Conservation (phyloP, 2,329 filamentous ascomycete genomes). For the Ophiostoma quercus region DNA sequence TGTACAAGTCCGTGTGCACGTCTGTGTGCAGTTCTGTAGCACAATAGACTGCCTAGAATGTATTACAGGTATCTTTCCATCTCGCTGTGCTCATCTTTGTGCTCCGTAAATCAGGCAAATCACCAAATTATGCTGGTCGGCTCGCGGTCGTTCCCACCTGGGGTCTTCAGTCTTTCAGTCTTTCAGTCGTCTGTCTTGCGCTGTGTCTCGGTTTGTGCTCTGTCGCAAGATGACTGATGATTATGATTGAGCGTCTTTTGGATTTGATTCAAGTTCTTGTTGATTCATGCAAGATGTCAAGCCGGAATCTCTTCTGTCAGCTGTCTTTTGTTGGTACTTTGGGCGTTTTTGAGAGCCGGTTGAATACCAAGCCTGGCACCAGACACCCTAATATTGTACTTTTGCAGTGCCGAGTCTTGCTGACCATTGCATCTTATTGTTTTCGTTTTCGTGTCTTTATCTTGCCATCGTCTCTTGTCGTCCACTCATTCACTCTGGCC, state of each 20-base stretch:
- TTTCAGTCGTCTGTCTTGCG: not conserved
- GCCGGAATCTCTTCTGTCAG: not conserved
- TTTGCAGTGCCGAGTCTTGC: no score
- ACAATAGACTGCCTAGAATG: not conserved
- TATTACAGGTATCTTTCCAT: not conserved
- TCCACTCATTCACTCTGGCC: not conserved
- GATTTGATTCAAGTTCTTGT: not conserved
- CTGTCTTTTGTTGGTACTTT: no score
- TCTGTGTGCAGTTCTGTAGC: conserved; percentile 6
- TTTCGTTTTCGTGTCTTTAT: not conserved
- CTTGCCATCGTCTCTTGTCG: not conserved
- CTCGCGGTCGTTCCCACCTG: conserved; percentile 13
- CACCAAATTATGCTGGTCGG: not conserved
- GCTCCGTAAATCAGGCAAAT: not conserved
- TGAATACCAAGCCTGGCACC: no score
- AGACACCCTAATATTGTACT: no score
- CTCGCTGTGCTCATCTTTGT: not conserved
- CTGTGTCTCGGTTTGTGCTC: not conserved
- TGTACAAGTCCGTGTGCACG: not conserved
- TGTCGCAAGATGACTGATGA: not conserved
- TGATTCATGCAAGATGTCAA: not conserved
- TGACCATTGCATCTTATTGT: not conserved
- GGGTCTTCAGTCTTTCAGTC: not conserved
- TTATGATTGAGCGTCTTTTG: not conserved
- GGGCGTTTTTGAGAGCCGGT: no score